Evolutionary conservation across 1,139 yeast species (phyloP), one percentile per base, ranked within the genome.

Genomic region (Suhomyces bolitotheri): DNA sequence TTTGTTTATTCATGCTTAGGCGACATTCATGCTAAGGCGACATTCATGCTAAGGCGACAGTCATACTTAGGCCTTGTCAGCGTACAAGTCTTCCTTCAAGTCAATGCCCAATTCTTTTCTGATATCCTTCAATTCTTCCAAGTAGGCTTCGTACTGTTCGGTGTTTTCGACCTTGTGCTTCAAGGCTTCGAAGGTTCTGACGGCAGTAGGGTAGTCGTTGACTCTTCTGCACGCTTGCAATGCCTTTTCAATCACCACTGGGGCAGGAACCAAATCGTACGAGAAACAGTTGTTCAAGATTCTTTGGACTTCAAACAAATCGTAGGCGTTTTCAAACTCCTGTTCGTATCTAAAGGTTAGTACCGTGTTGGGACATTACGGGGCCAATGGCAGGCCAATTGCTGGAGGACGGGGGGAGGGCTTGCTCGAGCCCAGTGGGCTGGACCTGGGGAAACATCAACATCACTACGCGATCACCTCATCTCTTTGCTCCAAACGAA

Each of bases 221-320:
- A 92, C 97, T 73, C 98, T 87, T 80, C 98, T 89, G 58, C 97
- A 92, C 36, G 98, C 98, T 71, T 86, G 83, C 63, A 92, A 79
- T 35, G 98, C 98, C 73, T 86, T 86, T 71, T 88, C 96, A 60
- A 92, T 78, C 46, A 92, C 97, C 43, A 85, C 81, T 50, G 98
- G 98, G 24, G 98, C 94, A 50, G 98, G 98, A 40, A 92, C 98
- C 67, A 94, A 80, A 72, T 92, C 98, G 75, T 92, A 92, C 14
- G 97, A 86, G 74, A 92, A 92, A 67, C 95, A 89, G 76, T 92
- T 94, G 81, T 94, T 92, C 63, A 94, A 79, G 48, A 70, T 58
- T 66, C 76, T 73, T 71, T 88, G 97, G 44, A 92, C 97, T 75
- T 92, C 99, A 57, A 92, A 92, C 55, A 92, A 78, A 67, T 92